phyloP scores from a whole-genome alignment of 2,329 filamentous ascomycete species.

The Sporothrix pallida region DNA sequence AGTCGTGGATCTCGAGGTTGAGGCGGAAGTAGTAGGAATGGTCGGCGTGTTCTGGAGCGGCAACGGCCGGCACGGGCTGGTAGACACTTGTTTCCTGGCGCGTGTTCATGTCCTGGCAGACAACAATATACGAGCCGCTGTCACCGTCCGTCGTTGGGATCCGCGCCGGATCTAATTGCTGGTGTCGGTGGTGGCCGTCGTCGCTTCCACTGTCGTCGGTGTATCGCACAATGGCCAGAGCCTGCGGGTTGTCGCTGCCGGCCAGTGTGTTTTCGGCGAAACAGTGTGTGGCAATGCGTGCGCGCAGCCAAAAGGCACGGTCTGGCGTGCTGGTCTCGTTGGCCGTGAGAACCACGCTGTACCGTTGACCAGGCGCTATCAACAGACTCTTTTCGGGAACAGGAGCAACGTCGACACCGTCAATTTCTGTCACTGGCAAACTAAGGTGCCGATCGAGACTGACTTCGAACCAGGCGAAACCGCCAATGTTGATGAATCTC shows the following conservation, averaged over 20 bases:
- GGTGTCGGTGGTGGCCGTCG: neutral
- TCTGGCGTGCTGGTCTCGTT: constrained; percentile 58
- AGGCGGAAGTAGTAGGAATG: constrained; percentile 60
- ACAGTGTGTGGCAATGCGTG: constrained; percentile 65
- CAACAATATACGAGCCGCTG: constrained; percentile 45
- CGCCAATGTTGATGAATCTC: constrained; percentile 72
- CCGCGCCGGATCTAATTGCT: constrained; percentile 12
- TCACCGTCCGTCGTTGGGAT: constrained; percentile 47
- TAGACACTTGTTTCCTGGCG: constrained; percentile 45
- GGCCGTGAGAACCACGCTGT: constrained; percentile 68
- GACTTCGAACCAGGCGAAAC: constrained; percentile 74
- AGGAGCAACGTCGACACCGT: constrained; percentile 70
- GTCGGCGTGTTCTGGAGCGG: constrained; percentile 55
- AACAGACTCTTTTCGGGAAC: constrained; percentile 65
- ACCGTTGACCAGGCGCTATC: constrained; percentile 72
- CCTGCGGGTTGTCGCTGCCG: constrained; percentile 52
- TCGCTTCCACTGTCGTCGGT: neutral
- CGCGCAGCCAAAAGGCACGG: constrained; percentile 68
- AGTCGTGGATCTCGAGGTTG: constrained; percentile 65
- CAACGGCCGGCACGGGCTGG: constrained; percentile 50
- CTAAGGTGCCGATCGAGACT: constrained; percentile 68
- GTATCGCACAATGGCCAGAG: constrained; percentile 58
- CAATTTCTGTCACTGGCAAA: constrained; percentile 67
- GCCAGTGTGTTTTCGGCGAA: constrained; percentile 59
- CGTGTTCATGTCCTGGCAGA: constrained; percentile 59